phyloP scores from a whole-genome alignment of 2,329 filamentous ascomycete genomes.

The Pseudogymnoascus sp. region DNA sequence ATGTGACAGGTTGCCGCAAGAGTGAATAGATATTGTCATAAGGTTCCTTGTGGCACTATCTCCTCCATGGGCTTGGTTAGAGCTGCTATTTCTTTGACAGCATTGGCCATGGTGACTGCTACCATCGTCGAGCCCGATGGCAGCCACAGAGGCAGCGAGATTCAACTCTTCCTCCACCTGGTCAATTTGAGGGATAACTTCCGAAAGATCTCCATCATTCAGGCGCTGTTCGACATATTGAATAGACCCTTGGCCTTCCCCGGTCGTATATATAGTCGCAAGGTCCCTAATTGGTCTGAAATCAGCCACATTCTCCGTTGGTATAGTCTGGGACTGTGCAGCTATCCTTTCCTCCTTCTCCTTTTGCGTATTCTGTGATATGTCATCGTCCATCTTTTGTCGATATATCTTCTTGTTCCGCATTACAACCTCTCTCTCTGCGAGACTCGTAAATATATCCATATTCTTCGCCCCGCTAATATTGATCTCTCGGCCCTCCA shows the following conservation, averaged over 20 bases:
- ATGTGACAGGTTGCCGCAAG: slow-evolving; percentile 94
- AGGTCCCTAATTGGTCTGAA: slow-evolving; percentile 44
- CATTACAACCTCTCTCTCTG: slow-evolving; percentile 63
- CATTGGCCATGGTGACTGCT: slow-evolving; percentile 12
- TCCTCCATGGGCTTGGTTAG: slow-evolving; percentile 19
- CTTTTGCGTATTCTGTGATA: slow-evolving; percentile 37
- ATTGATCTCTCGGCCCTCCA: slow-evolving; percentile 80
- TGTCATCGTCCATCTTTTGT: slow-evolving; percentile 17
- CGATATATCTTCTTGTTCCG: slow-evolving; percentile 77
- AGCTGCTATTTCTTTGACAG: not conserved
- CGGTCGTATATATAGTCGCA: slow-evolving; percentile 44
- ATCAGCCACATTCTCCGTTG: slow-evolving; percentile 29
- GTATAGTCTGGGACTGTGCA: slow-evolving; percentile 25
- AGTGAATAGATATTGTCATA: slow-evolving; percentile 93
- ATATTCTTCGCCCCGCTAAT: slow-evolving; percentile 77
- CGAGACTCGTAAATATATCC: slow-evolving; percentile 73
- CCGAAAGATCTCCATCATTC: slow-evolving; percentile 62
- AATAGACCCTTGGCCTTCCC: slow-evolving; percentile 59
- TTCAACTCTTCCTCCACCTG: slow-evolving; percentile 27
- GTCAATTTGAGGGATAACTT: slow-evolving; percentile 57
- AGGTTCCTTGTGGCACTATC: slow-evolving; percentile 33
- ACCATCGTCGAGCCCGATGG: not conserved
- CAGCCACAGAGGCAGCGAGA: not conserved
- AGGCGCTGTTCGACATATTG: slow-evolving; percentile 71
- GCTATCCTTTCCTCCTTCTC: slow-evolving; percentile 33